These are phyloP conservation scores for Lachnum nothofagi DNA, from an alignment of 2,329 filamentous ascomycete genomes.

Conservation along the genomic window DNA sequence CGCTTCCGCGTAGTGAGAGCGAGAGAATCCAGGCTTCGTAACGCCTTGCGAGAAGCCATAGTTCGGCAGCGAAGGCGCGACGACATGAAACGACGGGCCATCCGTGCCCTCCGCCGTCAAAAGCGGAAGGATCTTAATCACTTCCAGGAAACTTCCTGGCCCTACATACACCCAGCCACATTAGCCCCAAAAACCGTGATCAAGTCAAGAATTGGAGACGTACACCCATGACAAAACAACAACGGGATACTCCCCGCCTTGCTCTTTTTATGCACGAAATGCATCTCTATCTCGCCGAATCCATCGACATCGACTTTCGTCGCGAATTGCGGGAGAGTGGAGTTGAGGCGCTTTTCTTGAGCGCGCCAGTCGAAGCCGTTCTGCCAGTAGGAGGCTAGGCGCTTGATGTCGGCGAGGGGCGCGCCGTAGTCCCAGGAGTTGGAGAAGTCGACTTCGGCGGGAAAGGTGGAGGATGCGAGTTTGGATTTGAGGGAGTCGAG, in stretches of 20 bases:
- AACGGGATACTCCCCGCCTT: slow-evolving; percentile 54
- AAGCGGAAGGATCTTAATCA: slow-evolving; percentile 54
- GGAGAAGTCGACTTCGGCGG: slow-evolving; percentile 8
- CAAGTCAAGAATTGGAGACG: neutral
- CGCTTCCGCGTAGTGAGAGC: slow-evolving; percentile 60
- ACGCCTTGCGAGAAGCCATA: slow-evolving; percentile 42
- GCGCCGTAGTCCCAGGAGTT: slow-evolving; percentile 9
- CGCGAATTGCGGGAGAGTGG: slow-evolving; percentile 25
- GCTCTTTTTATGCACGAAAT: slow-evolving; percentile 58
- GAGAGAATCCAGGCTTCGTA: slow-evolving; percentile 45
- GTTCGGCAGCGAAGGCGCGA: slow-evolving; percentile 52
- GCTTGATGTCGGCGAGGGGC: slow-evolving; percentile 5
- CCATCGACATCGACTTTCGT: slow-evolving; percentile 46
- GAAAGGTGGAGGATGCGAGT: slow-evolving; percentile 4
- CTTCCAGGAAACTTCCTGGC: slow-evolving; percentile 65
- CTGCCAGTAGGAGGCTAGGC: slow-evolving; percentile 15
- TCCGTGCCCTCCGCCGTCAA: slow-evolving; percentile 29
- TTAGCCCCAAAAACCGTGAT: too few species aligned
- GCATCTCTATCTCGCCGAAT: slow-evolving; percentile 55
- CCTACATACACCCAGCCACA: too few species aligned
- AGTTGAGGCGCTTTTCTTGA: slow-evolving; percentile 11
- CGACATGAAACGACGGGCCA: slow-evolving; percentile 31
- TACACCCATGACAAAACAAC: slow-evolving; percentile 57
- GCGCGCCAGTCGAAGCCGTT: slow-evolving; percentile 22
- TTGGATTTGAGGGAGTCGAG: slow-evolving; percentile 3